A percentile compares a stretch with the other conserved stretches of the same genome.
Conservation (phyloP, 1,139 yeast species). For the Taphrina wiesneri region DNA sequence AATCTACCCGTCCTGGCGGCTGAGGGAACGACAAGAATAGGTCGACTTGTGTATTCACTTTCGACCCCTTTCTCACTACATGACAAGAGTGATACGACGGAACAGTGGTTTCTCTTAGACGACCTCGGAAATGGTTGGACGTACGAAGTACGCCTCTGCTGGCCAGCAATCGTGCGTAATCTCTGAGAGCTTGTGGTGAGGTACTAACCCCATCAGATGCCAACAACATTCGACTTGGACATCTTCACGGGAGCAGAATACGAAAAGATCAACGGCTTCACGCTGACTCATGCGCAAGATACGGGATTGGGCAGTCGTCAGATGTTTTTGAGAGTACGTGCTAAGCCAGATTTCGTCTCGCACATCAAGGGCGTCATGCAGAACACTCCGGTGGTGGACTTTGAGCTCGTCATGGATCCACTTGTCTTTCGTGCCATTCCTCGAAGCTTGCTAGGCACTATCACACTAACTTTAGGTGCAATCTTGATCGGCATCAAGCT, state of each 20-base stretch:
- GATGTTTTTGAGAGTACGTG: constrained; percentile 11
- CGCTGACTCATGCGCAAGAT: background rate
- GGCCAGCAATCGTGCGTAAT: constrained; percentile 27
- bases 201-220: constrained; percentile 10
- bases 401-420: constrained; percentile 25
- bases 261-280: background rate
- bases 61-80: background rate
- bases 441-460: background rate
- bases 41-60: background rate
- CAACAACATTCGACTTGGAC: constrained; percentile 4
- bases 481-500: background rate
- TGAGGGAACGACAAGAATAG: background rate
- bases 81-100: background rate
- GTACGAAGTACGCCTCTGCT: constrained; percentile 24
- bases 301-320: background rate
- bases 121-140: background rate
- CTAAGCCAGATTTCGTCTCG: constrained; percentile 14
- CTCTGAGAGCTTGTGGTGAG: too few species aligned
- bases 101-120: constrained; percentile 5
- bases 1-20: constrained; percentile 1
- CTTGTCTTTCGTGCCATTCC: constrained; percentile 19
- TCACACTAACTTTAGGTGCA: background rate
- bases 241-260: background rate
- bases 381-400: background rate
- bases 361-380: background rate